Base-by-base conservation (phyloP, 495 filamentous ascomycete species). In the Viridothelium virens region DNA sequence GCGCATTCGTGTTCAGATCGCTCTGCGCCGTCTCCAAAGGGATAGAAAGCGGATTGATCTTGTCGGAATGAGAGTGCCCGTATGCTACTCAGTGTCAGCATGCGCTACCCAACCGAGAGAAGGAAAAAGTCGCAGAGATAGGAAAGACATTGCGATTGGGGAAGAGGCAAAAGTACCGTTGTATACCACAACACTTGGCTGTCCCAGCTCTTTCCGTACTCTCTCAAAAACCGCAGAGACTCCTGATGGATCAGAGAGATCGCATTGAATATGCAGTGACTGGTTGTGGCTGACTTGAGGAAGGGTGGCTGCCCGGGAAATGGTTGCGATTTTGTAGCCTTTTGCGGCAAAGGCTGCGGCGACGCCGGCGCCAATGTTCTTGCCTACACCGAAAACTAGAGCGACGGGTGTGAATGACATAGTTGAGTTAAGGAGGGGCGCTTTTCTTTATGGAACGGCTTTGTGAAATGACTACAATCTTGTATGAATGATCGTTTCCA, bases 261-360 rank as follows among this genome's bases (percentile, higher is more conserved):
- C 79, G n/a, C 76, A 73, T 25, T 74, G 62, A 68, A 80, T 72
- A 53, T 63, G 37, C 16, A 59, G 41, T 25, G 25, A 25, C 61
- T n/a, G 36, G 68, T 10, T 66, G 66, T 1, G 63, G 68, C 38
- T 75, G 38, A 14, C 59, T 46, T 56, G 25, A 33, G 53, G 16
- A 2, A 33, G 12, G 9, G 36, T 56, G 9, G 56, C 31, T 18
- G 2, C n/a, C 16, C 47, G 33, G 37, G 81, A 78, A 5, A 73
- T 78, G 34, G 78, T 61, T 7, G 79, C 79, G 37, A 82, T 75
- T 37, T 77, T 68, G 72, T 78, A 82, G 62, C 79, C 79, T 16
- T 73, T 74, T 50, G 66, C 72, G 62, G 73, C 70, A 68, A 82
- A 81, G 7, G 66, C 70, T 34, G 72, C 64, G 53, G 79, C 78